Percentiles rank a stretch among this genome's conserved stretches.
These are phyloP conservation scores for Ogataea haglerorum DNA, from an alignment of 805 yeast species.

Conservation along the genomic window DNA sequence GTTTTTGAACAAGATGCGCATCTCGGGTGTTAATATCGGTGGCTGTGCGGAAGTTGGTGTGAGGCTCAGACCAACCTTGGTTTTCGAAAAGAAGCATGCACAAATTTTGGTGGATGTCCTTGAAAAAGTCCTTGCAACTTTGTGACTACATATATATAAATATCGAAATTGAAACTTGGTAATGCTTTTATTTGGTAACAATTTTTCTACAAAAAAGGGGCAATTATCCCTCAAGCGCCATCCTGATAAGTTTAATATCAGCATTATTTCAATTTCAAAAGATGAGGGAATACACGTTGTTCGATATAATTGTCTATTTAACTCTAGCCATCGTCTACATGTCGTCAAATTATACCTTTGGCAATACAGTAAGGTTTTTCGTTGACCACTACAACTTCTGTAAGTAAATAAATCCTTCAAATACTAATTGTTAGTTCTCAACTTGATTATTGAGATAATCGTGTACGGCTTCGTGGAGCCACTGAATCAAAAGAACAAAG, in stretches of 20 bases:
- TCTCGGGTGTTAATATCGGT: constrained; percentile 73
- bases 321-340: constrained; percentile 24
- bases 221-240: constrained; percentile 6
- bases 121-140: constrained; percentile 33
- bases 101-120: constrained; percentile 54
- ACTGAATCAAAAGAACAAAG: constrained; percentile 26
- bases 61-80: constrained; percentile 76
- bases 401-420: constrained; percentile 10
- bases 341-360: not conserved
- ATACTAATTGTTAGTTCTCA: constrained; percentile 16
- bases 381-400: constrained; percentile 19
- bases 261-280: not conserved
- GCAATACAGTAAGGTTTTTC: constrained; percentile 17
- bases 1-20: constrained; percentile 57
- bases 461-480: constrained; percentile 33
- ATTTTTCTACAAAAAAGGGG: not conserved
- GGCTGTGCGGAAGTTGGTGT: constrained; percentile 80
- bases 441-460: constrained; percentile 23
- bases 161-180: not conserved
- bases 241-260: too few species aligned
- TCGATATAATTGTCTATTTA: constrained; percentile 28
- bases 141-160: constrained; percentile 14
- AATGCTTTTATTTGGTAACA: not conserved
- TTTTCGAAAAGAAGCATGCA: constrained; percentile 78
- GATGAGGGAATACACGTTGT: constrained; percentile 31